Evolutionary conservation across 257 asterid species (phyloP).

Genomic region (Ballota nigra): DNA sequence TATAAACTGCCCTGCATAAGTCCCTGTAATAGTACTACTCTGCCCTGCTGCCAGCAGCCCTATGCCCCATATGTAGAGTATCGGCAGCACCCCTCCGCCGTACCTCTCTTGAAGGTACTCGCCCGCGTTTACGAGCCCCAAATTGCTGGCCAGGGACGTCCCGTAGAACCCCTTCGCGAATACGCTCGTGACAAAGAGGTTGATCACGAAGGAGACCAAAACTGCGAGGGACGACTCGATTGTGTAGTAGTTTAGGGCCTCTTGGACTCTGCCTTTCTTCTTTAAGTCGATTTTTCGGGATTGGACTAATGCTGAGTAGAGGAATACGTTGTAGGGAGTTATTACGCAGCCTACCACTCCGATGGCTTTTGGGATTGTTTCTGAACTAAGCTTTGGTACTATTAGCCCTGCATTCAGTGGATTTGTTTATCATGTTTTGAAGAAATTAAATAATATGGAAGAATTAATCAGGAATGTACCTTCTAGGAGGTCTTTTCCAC

Average conservation of each 20-base stretch:
- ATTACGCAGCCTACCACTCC: slow-evolving; percentile 78
- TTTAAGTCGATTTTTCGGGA: slow-evolving; percentile 57
- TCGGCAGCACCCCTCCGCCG: slow-evolving; percentile 55
- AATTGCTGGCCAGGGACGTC: slow-evolving; percentile 37
- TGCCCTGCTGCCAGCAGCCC: slow-evolving; percentile 83
- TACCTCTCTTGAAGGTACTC: slow-evolving; percentile 59
- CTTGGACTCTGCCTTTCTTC: slow-evolving; percentile 61
- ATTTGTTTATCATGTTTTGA: background rate
- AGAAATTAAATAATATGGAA: background rate
- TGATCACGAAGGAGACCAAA: slow-evolving; percentile 56
- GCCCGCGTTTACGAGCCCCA: slow-evolving; percentile 70
- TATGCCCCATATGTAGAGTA: slow-evolving; percentile 67
- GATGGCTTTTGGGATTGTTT: slow-evolving; percentile 68
- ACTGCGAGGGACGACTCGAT: slow-evolving; percentile 60
- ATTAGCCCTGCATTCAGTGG: slow-evolving; percentile 39
- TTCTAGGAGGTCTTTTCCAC: slow-evolving; percentile 44
- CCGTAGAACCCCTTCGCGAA: slow-evolving; percentile 74
- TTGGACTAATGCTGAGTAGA: slow-evolving; percentile 72
- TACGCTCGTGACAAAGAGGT: slow-evolving; percentile 55
- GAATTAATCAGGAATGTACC: slow-evolving; percentile 21
- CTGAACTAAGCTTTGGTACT: slow-evolving; percentile 55
- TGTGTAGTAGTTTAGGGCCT: slow-evolving; percentile 75
- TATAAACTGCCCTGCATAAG: slow-evolving; percentile 80
- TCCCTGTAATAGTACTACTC: slow-evolving; percentile 78
- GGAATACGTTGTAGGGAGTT: slow-evolving; percentile 75